Evolutionary conservation across 306 rosid species (phyloP).

Genomic region (Quercus aquifolioides): DNA sequence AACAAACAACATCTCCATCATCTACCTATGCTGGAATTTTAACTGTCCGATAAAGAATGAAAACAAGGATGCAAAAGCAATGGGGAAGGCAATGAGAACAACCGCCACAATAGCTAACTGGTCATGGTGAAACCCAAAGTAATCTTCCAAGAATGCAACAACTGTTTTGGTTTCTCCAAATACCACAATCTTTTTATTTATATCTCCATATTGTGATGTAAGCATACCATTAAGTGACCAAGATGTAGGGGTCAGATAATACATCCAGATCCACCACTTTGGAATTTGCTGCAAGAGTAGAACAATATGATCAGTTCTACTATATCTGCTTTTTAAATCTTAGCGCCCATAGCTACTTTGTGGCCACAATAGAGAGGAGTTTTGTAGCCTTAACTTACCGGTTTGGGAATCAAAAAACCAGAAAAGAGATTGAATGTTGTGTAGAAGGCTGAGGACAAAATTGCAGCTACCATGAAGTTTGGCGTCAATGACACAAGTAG

Average conservation of each 20-base stretch:
- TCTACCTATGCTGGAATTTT: neutral
- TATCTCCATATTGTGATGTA: neutral
- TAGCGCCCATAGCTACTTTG: neutral
- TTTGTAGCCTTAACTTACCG: neutral
- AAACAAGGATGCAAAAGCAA: neutral
- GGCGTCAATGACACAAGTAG: neutral
- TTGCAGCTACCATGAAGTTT: neutral
- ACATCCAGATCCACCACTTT: constrained; percentile 1
- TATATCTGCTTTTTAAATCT: neutral
- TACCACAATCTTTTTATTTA: neutral
- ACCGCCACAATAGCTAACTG: neutral
- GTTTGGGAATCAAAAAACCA: neutral
- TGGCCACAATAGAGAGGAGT: neutral
- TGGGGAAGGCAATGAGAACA: neutral
- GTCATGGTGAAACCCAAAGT: neutral
- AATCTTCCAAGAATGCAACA: neutral
- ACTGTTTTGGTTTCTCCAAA: neutral
- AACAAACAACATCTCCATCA: too few species aligned
- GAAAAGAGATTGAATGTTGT: neutral
- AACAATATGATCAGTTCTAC: neutral
- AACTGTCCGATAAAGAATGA: neutral
- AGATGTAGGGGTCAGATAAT: neutral
- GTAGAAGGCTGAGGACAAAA: neutral
- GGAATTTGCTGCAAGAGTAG: neutral
- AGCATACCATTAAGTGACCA: neutral